These are phyloP conservation scores for Porogramme epimiltina DNA, from an alignment of 1,284 basidiomycete species.

Conservation along the genomic window DNA sequence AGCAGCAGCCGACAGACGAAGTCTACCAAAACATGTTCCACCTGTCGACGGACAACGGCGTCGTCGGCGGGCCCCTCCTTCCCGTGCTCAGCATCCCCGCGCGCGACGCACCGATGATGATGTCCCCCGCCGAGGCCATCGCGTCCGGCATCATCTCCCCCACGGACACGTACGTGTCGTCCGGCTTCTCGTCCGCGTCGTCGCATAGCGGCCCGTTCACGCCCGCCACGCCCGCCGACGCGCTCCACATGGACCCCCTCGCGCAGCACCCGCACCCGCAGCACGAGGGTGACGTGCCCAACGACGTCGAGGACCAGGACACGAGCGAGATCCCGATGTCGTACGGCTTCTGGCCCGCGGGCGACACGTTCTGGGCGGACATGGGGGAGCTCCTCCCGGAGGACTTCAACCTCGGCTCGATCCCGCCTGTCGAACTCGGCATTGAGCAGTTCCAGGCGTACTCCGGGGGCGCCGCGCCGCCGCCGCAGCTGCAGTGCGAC, in stretches of 20 bases:
- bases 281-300: slow-evolving; percentile 16
- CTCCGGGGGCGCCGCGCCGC: slow-evolving; percentile 6
- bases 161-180: slow-evolving; percentile 22
- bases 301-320: slow-evolving; percentile 23
- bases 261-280: slow-evolving; percentile 10
- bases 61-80: slow-evolving; percentile 29
- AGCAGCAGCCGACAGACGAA: slow-evolving; percentile 30
- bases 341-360: slow-evolving; percentile 35
- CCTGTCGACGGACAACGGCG: slow-evolving; percentile 23
- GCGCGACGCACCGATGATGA: slow-evolving; percentile 29
- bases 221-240: slow-evolving; percentile 30
- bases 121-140: slow-evolving; percentile 37
- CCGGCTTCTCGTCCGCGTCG: slow-evolving; percentile 25
- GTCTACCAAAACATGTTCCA: slow-evolving; percentile 50
- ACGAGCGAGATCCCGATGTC: slow-evolving; percentile 25
- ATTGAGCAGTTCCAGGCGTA: slow-evolving; percentile 30
- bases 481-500: slow-evolving; percentile 5
- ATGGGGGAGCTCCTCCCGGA: slow-evolving; percentile 40
- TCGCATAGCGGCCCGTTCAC: slow-evolving; percentile 29
- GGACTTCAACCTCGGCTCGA: slow-evolving; percentile 48
- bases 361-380: slow-evolving; percentile 26
- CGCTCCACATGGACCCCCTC: slow-evolving; percentile 28
- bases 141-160: slow-evolving; percentile 35
- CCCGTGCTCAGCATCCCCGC: slow-evolving; percentile 42
- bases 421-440: slow-evolving; percentile 50